phyloP scores from a whole-genome alignment of 2,329 filamentous ascomycete species.

The Arthrobotrys sinensis region DNA sequence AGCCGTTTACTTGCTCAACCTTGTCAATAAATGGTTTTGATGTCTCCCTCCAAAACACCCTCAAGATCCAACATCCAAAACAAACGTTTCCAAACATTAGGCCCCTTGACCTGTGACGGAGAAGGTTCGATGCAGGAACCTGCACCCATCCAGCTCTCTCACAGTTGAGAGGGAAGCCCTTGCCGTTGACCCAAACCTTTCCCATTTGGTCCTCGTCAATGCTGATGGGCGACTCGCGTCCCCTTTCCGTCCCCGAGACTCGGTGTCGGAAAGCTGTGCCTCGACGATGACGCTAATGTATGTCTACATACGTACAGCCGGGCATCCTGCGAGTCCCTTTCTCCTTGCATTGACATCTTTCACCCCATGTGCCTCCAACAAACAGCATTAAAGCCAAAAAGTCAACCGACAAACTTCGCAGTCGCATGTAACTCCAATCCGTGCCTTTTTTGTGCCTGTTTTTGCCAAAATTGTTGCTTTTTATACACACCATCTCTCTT shows the following conservation, averaged over 20 bases:
- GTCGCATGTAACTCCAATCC: conserved; percentile 5
- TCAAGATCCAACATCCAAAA: conserved; percentile 6
- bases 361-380: conserved; percentile 33
- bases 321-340: conserved; percentile 39
- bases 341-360: conserved; percentile 59
- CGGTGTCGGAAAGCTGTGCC: conserved; percentile 27
- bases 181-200: conserved; percentile 19
- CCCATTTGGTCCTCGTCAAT: conserved; percentile 46
- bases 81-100: conserved; percentile 39
- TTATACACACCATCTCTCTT: conserved; percentile 7
- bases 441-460: conserved; percentile 12
- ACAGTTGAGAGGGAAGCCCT: conserved; percentile 29
- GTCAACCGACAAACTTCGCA: conserved; percentile 1
- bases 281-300: conserved; percentile 14
- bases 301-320: conserved; percentile 29
- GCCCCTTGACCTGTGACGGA: conserved; percentile 13
- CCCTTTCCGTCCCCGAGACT: conserved; percentile 40
- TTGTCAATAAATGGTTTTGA: conserved; percentile 21
- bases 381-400: conserved; percentile 1
- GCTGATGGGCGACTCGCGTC: not conserved
- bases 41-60: conserved; percentile 36
- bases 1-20: conserved; percentile 22
- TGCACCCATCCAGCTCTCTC: conserved; percentile 25
- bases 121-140: conserved; percentile 44
- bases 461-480: conserved; percentile 5